Evolutionary conservation across 164 flowering plant genomes (phyloP).

Genomic region (Aristolochia californica): DNA sequence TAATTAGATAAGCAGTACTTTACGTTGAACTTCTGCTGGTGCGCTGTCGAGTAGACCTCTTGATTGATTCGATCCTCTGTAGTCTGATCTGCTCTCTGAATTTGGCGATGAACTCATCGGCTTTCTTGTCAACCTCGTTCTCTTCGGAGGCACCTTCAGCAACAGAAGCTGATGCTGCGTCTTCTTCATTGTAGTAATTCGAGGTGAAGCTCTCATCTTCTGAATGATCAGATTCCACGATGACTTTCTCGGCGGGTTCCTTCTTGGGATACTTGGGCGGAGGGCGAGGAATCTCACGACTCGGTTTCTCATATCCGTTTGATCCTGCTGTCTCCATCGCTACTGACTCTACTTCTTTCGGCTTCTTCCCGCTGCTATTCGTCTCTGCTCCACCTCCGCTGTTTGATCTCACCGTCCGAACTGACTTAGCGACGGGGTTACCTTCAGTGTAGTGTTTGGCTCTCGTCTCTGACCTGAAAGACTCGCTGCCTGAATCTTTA

Average conservation of each 20-base stretch:
- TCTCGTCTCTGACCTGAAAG: constrained; percentile 11
- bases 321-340: too few species aligned
- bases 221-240: constrained; percentile 25
- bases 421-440: constrained; percentile 38
- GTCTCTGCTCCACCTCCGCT: constrained; percentile 9
- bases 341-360: constrained; percentile 13
- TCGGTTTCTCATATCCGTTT: constrained; percentile 9
- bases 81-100: constrained; percentile 94
- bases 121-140: constrained; percentile 69
- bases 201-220: constrained; percentile 18
- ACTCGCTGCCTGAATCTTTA: constrained; percentile 11
- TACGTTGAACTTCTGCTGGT: background rate
- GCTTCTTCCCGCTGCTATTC: constrained; percentile 5
- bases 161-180: constrained; percentile 5
- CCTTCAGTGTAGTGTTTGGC: constrained; percentile 11
- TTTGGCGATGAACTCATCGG: constrained; percentile 89
- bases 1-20: too few species aligned
- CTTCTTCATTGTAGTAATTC: constrained; percentile 14
- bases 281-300: constrained; percentile 5
- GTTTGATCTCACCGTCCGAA: constrained; percentile 36
- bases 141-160: constrained; percentile 28
- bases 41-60: constrained; percentile 4
- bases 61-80: constrained; percentile 55
- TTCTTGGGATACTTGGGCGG: constrained; percentile 7
- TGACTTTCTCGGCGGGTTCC: constrained; percentile 17